Evolutionary conservation across 2,329 filamentous ascomycete genomes (phyloP).

Genomic region (Nemania sp.): DNA sequence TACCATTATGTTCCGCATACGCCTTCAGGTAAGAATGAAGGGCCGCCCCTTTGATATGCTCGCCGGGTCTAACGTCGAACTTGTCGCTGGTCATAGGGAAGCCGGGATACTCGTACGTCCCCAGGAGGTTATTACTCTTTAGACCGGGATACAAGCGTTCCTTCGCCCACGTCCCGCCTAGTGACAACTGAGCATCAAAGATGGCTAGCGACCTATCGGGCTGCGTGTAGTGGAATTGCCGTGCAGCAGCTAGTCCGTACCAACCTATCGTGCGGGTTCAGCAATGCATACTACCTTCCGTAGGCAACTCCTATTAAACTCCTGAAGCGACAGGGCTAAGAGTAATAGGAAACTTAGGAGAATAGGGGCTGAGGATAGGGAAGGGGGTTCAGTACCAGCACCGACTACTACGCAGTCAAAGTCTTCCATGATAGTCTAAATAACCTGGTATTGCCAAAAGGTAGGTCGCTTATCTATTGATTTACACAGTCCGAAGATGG

Average conservation of each 20-base stretch:
- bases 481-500: too few relatives aligned
- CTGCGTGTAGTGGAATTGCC: slow-evolving; percentile 70
- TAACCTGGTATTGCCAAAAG: too few relatives aligned
- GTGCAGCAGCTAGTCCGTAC: slow-evolving; percentile 70
- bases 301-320: too few relatives aligned
- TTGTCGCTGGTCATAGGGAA: slow-evolving; percentile 74
- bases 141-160: slow-evolving; percentile 76
- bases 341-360: too few relatives aligned
- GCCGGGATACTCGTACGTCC: slow-evolving; percentile 79
- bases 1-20: slow-evolving; percentile 65
- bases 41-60: slow-evolving; percentile 70
- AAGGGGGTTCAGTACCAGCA: too few relatives aligned
- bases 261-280: too few relatives aligned
- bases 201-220: slow-evolving; percentile 67
- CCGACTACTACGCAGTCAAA: too few relatives aligned
- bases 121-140: slow-evolving; percentile 79
- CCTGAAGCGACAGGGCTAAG: too few relatives aligned
- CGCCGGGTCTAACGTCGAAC: slow-evolving; percentile 59
- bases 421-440: too few relatives aligned
- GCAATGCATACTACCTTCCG: too few relatives aligned
- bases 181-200: slow-evolving; percentile 66
- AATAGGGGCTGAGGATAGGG: too few relatives aligned
- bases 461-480: too few relatives aligned
- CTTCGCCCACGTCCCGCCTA: slow-evolving; percentile 78
- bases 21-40: slow-evolving; percentile 68